phyloP scores from a whole-genome alignment of 768 basidiomycete species.

The Tylopilus sp. region DNA sequence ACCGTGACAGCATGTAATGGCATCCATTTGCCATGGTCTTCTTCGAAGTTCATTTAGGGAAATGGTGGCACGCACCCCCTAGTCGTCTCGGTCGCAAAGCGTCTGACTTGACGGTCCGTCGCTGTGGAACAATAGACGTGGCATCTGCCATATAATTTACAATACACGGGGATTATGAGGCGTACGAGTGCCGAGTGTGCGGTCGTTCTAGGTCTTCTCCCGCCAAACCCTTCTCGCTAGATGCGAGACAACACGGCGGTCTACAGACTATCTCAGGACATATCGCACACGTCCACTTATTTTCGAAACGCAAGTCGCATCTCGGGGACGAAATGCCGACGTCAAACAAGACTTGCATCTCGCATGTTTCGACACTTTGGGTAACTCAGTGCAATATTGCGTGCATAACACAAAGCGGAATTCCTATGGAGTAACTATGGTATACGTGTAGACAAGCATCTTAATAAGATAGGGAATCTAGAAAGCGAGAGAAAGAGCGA shows the following conservation, averaged over 20 bases:
- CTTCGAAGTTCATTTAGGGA: constrained; percentile 13
- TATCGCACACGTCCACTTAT: neutral
- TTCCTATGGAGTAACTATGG: constrained; percentile 22
- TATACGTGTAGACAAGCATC: constrained; percentile 25
- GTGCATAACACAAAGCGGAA: constrained; percentile 10
- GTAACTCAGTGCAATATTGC: neutral
- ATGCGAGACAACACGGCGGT: too few species aligned
- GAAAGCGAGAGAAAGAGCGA: neutral
- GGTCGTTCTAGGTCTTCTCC: too few species aligned
- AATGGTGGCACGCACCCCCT: neutral
- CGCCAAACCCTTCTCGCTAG: too few species aligned
- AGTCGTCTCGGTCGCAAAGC: neutral
- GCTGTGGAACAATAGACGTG: too few species aligned
- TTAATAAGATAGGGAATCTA: constrained; percentile 16
- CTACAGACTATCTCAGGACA: neutral
- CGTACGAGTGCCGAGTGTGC: too few species aligned
- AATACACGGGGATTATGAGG: too few species aligned
- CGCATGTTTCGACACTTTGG: constrained; percentile 2
- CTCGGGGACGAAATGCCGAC: neutral
- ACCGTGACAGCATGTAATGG: too few species aligned
- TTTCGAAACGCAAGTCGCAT: neutral
- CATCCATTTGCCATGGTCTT: neutral
- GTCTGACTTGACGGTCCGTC: too few species aligned
- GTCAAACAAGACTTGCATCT: neutral
- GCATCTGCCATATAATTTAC: too few species aligned